A percentile compares a stretch with the other conserved stretches of the same genome.
phyloP scores from a whole-genome alignment of 306 rosid species.

The Lablab purpureus region DNA sequence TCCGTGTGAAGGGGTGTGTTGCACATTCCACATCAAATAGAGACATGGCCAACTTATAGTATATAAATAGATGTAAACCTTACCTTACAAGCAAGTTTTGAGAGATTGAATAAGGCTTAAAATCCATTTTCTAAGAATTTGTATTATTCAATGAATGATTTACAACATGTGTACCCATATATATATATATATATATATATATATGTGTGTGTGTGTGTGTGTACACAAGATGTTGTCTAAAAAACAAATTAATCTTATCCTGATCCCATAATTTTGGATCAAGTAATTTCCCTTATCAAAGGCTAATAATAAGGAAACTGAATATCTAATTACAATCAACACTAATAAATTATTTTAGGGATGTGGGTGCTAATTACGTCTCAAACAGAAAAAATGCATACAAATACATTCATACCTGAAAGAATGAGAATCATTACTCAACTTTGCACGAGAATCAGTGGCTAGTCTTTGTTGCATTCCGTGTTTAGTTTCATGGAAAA shows the following conservation, averaged over 20 bases:
- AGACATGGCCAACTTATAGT: no score
- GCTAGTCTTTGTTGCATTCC: conserved; percentile 76
- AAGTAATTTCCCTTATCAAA: background rate
- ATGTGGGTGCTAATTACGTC: conserved; percentile 36
- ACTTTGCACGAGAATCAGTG: conserved; percentile 71
- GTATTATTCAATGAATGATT: background rate
- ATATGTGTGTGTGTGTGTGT: no score
- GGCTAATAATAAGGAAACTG: background rate
- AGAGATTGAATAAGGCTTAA: no score
- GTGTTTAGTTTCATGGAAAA: conserved; percentile 76
- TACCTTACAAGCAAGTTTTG: no score
- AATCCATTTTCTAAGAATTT: no score
- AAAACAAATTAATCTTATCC: background rate
- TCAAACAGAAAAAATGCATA: conserved; percentile 26
- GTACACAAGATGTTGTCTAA: background rate
- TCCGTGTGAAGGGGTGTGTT: no score
- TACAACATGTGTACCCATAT: background rate
- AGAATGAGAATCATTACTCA: conserved; percentile 76
- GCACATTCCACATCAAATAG: no score
- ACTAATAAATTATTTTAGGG: conserved; percentile 7
- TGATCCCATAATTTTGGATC: background rate
- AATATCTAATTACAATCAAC: background rate
- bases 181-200: no score
- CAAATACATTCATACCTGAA: conserved; percentile 67
- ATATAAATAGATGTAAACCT: no score